A percentile compares a stretch with the other conserved stretches of the same genome.
phyloP scores from a whole-genome alignment of 1,284 basidiomycete genomes.

The Testicularia cyperi region DNA sequence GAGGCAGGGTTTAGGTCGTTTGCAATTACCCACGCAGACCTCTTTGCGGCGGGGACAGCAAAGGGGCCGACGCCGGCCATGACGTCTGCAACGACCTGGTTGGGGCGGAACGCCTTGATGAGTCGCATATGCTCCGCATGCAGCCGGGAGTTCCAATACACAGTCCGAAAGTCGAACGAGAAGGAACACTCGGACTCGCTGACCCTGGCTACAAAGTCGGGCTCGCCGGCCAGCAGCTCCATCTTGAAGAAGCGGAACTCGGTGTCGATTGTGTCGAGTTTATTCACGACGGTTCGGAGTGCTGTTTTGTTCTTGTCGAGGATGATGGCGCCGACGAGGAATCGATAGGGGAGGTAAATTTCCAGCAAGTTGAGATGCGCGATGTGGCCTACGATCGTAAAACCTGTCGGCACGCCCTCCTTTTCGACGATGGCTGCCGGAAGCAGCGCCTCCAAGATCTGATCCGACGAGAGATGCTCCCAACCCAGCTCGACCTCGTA shows the following conservation, averaged over 20 bases:
- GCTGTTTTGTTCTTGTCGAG: constrained; percentile 64
- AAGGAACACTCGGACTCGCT: constrained; percentile 73
- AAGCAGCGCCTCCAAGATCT: constrained; percentile 28
- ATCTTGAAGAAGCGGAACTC: constrained; percentile 93
- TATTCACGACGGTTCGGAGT: constrained; percentile 91
- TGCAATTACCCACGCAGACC: constrained; percentile 73
- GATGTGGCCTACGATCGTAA: constrained; percentile 86
- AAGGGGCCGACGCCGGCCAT: constrained; percentile 99
- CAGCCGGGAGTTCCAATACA: constrained; percentile 97
- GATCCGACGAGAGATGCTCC: constrained; percentile 28
- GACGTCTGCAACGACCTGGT: constrained; percentile 79
- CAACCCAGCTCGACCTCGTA: constrained; percentile 13
- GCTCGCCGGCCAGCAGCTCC: constrained; percentile 91
- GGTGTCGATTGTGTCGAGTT: constrained; percentile 81
- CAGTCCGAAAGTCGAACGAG: constrained; percentile 88
- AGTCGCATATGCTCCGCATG: constrained; percentile 87
- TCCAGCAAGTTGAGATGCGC: constrained; percentile 85
- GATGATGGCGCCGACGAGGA: constrained; percentile 86
- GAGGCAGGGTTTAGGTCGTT: constrained; percentile 94
- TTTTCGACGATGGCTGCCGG: constrained; percentile 12
- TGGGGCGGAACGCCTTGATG: constrained; percentile 68
- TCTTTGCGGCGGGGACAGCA: constrained; percentile 86
- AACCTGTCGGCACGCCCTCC: constrained; percentile 80
- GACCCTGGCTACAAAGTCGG: constrained; percentile 71
- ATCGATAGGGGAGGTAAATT: constrained; percentile 87